A percentile compares a stretch with the other conserved stretches of the same genome.
Conservation (phyloP, 768 basidiomycete species). For the Collybia sp. region DNA sequence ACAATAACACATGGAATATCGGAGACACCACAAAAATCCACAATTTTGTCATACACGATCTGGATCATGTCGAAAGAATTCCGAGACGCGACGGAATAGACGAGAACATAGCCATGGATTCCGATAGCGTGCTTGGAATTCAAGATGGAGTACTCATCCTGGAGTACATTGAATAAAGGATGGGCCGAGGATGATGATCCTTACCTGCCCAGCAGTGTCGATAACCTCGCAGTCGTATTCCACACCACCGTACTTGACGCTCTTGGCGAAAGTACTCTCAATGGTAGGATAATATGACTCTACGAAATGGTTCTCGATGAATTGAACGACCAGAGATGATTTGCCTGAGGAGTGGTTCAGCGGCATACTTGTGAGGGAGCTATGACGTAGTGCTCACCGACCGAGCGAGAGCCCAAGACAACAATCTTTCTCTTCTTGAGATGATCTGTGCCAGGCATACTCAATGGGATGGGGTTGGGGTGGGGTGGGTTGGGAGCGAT, state of each 20-base stretch:
- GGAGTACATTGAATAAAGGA: conserved; percentile 7
- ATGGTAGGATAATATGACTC: conserved; percentile 92
- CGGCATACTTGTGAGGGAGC: conserved; percentile 12
- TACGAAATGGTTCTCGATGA: conserved; percentile 81
- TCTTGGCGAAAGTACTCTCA: conserved; percentile 74
- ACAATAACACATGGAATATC: conserved; percentile 89
- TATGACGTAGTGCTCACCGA: conserved; percentile 49
- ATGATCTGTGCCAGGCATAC: conserved; percentile 14
- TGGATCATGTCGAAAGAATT: conserved; percentile 90
- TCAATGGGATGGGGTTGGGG: neutral
- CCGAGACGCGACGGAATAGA: conserved; percentile 84
- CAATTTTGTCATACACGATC: conserved; percentile 88
- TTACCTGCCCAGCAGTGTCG: conserved; percentile 91
- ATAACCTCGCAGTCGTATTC: conserved; percentile 93
- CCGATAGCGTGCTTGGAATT: conserved; percentile 89
- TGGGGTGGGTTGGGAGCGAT: neutral
- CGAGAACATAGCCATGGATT: conserved; percentile 90
- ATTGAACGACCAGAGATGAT: conserved; percentile 85
- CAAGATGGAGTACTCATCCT: conserved; percentile 92
- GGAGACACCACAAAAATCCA: conserved; percentile 78
- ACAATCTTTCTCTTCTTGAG: conserved; percentile 79
- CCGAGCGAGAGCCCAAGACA: conserved; percentile 79
- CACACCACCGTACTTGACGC: conserved; percentile 69
- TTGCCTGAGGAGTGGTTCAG: conserved; percentile 56
- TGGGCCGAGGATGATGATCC: conserved; percentile 16